Evolutionary conservation across 1,284 basidiomycete genomes (phyloP).

Genomic region (Sporisorium iseilematis-ciliati): DNA sequence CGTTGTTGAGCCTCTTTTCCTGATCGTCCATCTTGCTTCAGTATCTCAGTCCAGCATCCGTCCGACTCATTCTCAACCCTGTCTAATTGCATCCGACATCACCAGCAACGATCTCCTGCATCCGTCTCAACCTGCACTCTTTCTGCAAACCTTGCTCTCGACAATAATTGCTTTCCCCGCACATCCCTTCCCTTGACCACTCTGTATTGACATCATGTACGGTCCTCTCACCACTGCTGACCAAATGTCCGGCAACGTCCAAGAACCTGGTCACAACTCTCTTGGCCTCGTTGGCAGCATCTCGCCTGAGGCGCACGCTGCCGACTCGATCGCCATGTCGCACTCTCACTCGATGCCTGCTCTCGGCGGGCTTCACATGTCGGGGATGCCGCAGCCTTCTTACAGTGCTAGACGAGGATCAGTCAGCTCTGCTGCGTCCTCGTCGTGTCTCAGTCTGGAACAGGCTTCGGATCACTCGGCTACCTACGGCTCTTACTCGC

Average conservation of each 20-base stretch:
- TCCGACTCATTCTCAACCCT: not conserved
- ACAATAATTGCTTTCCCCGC: not conserved
- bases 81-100: constrained; percentile 15
- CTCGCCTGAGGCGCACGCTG: constrained; percentile 22
- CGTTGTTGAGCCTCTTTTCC: constrained; percentile 1
- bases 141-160: not conserved
- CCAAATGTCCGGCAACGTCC: not conserved
- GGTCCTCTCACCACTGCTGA: constrained; percentile 20
- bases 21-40: not conserved
- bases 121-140: not conserved
- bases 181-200: not conserved
- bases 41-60: constrained; percentile 11
- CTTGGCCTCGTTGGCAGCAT: constrained; percentile 46
- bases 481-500: constrained; percentile 35
- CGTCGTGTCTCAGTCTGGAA: constrained; percentile 40
- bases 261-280: constrained; percentile 33
- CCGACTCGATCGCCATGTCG: constrained; percentile 35
- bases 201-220: constrained; percentile 24
- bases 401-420: constrained; percentile 38
- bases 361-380: constrained; percentile 15
- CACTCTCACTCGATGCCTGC: constrained; percentile 44
- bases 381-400: constrained; percentile 19
- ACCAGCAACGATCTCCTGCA: constrained; percentile 8
- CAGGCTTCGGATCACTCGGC: constrained; percentile 34
- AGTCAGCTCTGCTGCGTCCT: constrained; percentile 42